Percentiles rank a stretch among this genome's conserved stretches.
Evolutionary conservation across 768 basidiomycete species (phyloP).

Genomic region (Suillus lakei): DNA sequence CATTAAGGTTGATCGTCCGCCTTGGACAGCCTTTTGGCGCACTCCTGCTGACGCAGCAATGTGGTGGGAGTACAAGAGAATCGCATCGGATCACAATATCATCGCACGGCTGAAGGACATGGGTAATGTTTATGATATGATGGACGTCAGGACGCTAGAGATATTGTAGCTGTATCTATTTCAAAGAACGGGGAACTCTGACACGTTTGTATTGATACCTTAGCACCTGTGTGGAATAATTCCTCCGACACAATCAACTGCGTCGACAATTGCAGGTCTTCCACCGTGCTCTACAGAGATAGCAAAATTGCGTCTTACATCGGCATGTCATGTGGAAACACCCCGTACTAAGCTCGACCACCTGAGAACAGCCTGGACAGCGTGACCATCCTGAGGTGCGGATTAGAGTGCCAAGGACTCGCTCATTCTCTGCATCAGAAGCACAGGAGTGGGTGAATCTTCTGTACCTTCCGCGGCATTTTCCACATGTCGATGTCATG

Average conservation of each 20-base stretch:
- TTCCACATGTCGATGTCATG: constrained; percentile 25
- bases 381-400: constrained; percentile 37
- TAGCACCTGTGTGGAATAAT: neutral
- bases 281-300: constrained; percentile 59
- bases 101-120: too few species aligned
- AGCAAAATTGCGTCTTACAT: constrained; percentile 49
- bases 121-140: too few species aligned
- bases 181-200: too few species aligned
- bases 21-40: too few species aligned
- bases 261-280: constrained; percentile 59
- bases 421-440: constrained; percentile 26
- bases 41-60: too few species aligned
- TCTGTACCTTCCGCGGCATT: constrained; percentile 28
- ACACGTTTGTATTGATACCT: too few species aligned
- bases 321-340: constrained; percentile 49
- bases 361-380: constrained; percentile 42
- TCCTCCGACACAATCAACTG: too few species aligned
- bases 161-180: neutral
- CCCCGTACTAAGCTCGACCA: constrained; percentile 43
- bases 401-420: constrained; percentile 33
- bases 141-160: too few species aligned
- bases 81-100: too few species aligned
- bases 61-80: too few species aligned
- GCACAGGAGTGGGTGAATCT: constrained; percentile 28
- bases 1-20: too few species aligned